Conservation (phyloP, 176 grass and related monocot species). For the Puya raimondii region DNA sequence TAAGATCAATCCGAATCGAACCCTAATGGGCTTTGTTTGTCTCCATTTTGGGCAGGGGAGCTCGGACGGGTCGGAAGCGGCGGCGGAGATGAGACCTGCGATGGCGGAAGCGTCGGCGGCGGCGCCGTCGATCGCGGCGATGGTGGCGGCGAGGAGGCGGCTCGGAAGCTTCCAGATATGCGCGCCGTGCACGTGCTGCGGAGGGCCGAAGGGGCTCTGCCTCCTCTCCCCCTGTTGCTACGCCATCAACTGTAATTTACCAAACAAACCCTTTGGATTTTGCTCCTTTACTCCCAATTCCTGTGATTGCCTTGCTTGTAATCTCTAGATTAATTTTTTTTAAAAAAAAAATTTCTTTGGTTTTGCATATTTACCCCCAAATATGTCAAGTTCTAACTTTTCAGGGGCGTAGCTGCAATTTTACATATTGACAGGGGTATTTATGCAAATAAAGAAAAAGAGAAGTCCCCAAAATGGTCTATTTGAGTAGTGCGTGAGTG, state of each 20-base stretch:
- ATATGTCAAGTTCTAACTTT: no score
- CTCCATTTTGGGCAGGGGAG: conserved; percentile 9
- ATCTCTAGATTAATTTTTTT: conserved; percentile 30
- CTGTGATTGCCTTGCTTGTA: conserved; percentile 64
- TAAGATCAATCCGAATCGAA: not conserved
- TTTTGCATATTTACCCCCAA: no score
- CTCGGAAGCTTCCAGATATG: conserved; percentile 77
- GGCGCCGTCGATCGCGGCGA: conserved; percentile 36
- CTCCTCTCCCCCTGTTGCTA: conserved; percentile 88
- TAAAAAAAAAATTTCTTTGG: not conserved
- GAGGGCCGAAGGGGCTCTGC: conserved; percentile 49
- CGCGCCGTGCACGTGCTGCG: conserved; percentile 90
- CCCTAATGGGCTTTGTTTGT: not conserved
- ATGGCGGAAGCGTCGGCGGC: conserved; percentile 13
- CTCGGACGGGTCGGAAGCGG: not conserved
- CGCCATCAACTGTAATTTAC: conserved; percentile 97
- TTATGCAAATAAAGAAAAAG: no score
- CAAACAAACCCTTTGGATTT: conserved; percentile 90
- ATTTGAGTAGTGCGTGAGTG: no score
- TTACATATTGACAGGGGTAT: no score
- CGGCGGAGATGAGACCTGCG: conserved; percentile 18
- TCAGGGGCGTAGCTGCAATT: no score
- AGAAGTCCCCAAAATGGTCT: no score
- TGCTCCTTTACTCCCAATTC: conserved; percentile 87
- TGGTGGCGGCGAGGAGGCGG: conserved; percentile 58